phyloP scores from a whole-genome alignment of 2,329 filamentous ascomycete species.

The Colletotrichum musae region DNA sequence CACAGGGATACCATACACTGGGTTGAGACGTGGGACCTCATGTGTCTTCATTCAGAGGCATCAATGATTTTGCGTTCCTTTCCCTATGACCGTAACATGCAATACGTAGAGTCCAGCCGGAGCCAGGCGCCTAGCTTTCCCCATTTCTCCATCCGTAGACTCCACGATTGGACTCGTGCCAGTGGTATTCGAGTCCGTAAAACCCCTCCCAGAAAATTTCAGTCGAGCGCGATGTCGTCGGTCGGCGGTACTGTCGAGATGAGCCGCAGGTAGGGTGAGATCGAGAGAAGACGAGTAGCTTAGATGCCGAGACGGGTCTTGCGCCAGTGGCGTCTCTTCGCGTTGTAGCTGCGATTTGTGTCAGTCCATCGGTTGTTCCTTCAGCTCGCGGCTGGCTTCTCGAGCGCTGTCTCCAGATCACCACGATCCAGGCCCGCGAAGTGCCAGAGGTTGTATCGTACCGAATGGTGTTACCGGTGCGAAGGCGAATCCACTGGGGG shows the following conservation, averaged over 20 bases:
- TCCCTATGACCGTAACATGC: constrained; percentile 65
- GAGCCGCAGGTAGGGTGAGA: constrained; percentile 46
- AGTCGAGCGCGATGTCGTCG: constrained; percentile 40
- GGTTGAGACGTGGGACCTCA: constrained; percentile 15
- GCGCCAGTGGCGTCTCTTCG: constrained; percentile 99
- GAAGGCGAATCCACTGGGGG: constrained; percentile 99
- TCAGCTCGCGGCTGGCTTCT: not conserved
- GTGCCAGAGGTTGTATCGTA: constrained; percentile 66
- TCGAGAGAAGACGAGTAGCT: constrained; percentile 67
- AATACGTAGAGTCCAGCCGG: constrained; percentile 49
- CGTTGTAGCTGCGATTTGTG: constrained; percentile 86
- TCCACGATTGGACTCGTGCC: constrained; percentile 42
- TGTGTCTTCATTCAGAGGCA: constrained; percentile 40
- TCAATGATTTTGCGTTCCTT: constrained; percentile 54
- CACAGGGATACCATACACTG: not conserved
- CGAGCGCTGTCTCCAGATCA: not conserved
- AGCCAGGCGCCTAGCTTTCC: constrained; percentile 45
- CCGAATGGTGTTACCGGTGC: constrained; percentile 99
- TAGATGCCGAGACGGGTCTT: constrained; percentile 99
- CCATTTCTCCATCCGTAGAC: constrained; percentile 42
- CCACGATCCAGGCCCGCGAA: not conserved
- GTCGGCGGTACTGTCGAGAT: constrained; percentile 39
- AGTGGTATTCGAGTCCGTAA: constrained; percentile 35
- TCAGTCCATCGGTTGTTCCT: constrained; percentile 10
- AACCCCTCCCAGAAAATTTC: constrained; percentile 38